A percentile compares a stretch with the other conserved stretches of the same genome.
phyloP scores from a whole-genome alignment of 306 rosid genomes.

The Rubus idaeus region DNA sequence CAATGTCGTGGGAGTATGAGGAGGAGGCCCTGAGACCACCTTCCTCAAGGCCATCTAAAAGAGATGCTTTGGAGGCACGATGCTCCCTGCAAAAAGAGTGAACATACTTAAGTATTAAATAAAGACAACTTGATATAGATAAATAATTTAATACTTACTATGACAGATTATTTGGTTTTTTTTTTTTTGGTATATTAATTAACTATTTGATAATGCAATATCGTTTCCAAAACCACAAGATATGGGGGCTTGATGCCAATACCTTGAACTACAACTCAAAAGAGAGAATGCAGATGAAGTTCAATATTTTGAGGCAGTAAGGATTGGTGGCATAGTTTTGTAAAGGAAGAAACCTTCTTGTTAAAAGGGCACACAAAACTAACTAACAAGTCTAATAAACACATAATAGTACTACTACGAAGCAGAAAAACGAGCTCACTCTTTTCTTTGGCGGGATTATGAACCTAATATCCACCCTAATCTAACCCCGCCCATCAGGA shows the following conservation, averaged over 20 bases:
- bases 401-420: neutral
- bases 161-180: too few relatives aligned
- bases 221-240: neutral
- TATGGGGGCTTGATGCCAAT: neutral
- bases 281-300: neutral
- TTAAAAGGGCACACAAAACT: neutral
- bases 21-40: constrained; percentile 81
- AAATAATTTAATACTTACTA: too few relatives aligned
- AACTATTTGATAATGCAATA: neutral
- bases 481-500: neutral
- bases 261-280: neutral
- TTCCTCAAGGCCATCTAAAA: constrained; percentile 82
- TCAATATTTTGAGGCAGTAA: neutral
- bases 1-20: constrained; percentile 54
- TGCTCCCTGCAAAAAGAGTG: constrained; percentile 55
- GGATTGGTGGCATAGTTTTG: neutral
- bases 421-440: neutral
- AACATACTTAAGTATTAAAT: neutral
- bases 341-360: too few relatives aligned
- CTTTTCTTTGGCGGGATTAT: neutral
- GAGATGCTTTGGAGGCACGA: constrained; percentile 63
- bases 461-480: neutral
- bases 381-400: neutral
- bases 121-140: too few relatives aligned
- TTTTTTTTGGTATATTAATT: too few relatives aligned